Percentiles rank a stretch among this genome's conserved stretches.
phyloP scores from a whole-genome alignment of 768 basidiomycete genomes.

The Xerocomellus chrysenteron region DNA sequence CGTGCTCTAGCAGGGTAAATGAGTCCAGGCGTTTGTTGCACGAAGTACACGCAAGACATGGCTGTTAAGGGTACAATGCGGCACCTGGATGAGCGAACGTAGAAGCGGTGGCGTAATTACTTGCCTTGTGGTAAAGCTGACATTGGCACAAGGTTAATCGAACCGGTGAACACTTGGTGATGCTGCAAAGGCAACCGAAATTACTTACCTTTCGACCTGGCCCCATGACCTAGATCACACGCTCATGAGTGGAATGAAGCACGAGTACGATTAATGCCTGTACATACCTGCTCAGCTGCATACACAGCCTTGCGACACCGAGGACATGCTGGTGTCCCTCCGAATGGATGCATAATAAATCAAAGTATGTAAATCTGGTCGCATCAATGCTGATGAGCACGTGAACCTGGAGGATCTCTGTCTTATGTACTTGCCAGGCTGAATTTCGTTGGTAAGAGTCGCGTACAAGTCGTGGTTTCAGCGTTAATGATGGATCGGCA shows the following conservation, averaged over 20 bases:
- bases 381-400: constrained; percentile 3
- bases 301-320: constrained; percentile 77
- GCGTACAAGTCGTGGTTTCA: constrained; percentile 1
- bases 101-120: constrained; percentile 6
- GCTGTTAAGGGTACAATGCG: constrained; percentile 39
- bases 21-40: constrained; percentile 84
- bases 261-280: neutral
- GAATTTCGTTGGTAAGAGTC: neutral
- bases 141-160: neutral
- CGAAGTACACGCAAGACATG: constrained; percentile 72
- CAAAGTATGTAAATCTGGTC: neutral
- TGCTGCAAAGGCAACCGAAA: constrained; percentile 1
- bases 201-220: constrained; percentile 79
- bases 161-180: neutral
- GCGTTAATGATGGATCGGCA: constrained; percentile 10
- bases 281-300: constrained; percentile 78
- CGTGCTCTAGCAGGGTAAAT: constrained; percentile 73
- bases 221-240: constrained; percentile 63
- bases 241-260: neutral
- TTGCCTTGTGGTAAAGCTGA: constrained; percentile 79
- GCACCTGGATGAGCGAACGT: constrained; percentile 2
- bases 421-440: constrained; percentile 12
- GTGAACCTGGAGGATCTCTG: neutral
- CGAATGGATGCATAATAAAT: constrained; percentile 64
- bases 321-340: constrained; percentile 70